Conservation (phyloP, 2,329 filamentous ascomycete species). For the Xylaria sp. region DNA sequence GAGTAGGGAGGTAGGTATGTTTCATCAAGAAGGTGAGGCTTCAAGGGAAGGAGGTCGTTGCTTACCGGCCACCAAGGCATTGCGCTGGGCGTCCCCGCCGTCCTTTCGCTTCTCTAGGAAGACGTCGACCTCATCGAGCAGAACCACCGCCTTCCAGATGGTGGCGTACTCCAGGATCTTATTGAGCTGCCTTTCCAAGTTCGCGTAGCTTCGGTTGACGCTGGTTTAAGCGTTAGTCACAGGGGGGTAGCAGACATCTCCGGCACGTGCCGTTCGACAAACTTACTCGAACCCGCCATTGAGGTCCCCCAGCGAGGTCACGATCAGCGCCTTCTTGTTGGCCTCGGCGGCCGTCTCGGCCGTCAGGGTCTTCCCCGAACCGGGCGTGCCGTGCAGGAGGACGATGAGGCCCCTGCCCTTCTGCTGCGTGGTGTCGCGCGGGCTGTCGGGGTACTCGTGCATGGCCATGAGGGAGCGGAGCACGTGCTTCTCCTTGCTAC, state of each 20-base stretch:
- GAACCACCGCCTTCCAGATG: constrained; percentile 35
- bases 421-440: constrained; percentile 29
- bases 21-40: too few species aligned
- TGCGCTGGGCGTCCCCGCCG: constrained; percentile 23
- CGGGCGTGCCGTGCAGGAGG: constrained; percentile 42
- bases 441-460: constrained; percentile 31
- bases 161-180: constrained; percentile 34
- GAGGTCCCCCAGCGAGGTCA: constrained; percentile 32
- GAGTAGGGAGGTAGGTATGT: too few species aligned
- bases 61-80: constrained; percentile 32
- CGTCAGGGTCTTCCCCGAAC: constrained; percentile 44
- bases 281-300: constrained; percentile 23
- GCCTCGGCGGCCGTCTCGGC: constrained; percentile 40
- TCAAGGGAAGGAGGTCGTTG: too few species aligned
- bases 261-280: not conserved
- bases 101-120: constrained; percentile 31
- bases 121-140: constrained; percentile 40
- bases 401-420: constrained; percentile 45
- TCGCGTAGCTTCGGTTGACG: constrained; percentile 13
- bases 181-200: constrained; percentile 34
- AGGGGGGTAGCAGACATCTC: not conserved
- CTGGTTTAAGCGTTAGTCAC: constrained; percentile 12
- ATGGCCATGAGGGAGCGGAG: constrained; percentile 34
- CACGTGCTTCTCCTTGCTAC: constrained; percentile 31
- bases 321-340: constrained; percentile 29